A percentile compares a stretch with the other conserved stretches of the same genome.
Evolutionary conservation across 768 basidiomycete genomes (phyloP).

Genomic region (Leucogyrophana mollusca): DNA sequence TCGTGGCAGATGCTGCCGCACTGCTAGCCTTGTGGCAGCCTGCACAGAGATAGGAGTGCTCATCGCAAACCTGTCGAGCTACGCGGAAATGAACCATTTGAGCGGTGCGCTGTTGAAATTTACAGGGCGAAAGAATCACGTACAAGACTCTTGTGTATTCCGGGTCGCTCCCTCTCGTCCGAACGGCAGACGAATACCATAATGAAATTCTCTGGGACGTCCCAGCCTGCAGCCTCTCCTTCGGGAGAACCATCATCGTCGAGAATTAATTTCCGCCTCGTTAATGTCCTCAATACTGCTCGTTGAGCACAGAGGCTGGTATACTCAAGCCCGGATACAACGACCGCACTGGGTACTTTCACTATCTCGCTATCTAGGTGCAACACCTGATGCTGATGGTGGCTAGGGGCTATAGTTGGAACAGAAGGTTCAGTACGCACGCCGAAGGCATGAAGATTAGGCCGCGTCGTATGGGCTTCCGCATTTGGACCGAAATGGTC

Average conservation of each 20-base stretch:
- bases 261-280: constrained; percentile 50
- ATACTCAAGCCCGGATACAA: constrained; percentile 71
- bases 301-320: constrained; percentile 54
- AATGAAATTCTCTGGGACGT: constrained; percentile 63
- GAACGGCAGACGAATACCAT: constrained; percentile 70
- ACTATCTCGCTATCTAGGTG: constrained; percentile 18
- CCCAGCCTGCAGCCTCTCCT: constrained; percentile 25
- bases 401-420: constrained; percentile 11
- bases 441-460: constrained; percentile 6
- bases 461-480: constrained; percentile 8
- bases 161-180: constrained; percentile 63
- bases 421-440: constrained; percentile 16
- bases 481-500: constrained; percentile 2
- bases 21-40: constrained; percentile 31
- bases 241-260: constrained; percentile 13
- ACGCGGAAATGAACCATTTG: constrained; percentile 7
- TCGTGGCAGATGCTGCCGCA: constrained; percentile 31
- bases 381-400: constrained; percentile 13
- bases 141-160: constrained; percentile 65
- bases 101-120: too few relatives aligned
- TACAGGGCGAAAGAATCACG: constrained; percentile 19
- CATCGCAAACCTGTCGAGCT: constrained; percentile 82
- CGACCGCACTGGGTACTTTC: constrained; percentile 56
- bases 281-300: constrained; percentile 51
- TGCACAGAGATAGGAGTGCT: constrained; percentile 60